A percentile compares a stretch with the other conserved stretches of the same genome.
Evolutionary conservation across 108 stramenopile species (phyloP).

Genomic region (Nitzschia inconspicua): DNA sequence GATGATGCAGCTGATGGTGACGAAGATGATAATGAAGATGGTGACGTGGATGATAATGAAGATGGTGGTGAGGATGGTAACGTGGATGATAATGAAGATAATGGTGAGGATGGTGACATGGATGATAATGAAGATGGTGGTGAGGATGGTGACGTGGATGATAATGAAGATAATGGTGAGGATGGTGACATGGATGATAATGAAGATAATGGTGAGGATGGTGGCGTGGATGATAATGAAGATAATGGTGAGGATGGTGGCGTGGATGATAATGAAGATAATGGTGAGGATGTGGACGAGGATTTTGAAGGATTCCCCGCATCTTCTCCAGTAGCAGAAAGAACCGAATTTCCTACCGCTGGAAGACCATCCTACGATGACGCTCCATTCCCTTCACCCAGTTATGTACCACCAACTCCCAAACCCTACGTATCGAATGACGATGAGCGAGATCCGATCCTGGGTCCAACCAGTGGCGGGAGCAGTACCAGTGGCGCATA

Average conservation of each 20-base stretch:
- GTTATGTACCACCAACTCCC: slow-evolving; percentile 2
- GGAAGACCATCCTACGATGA: neutral
- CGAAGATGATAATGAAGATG: slow-evolving; percentile 1
- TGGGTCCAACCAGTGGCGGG: too few relatives aligned
- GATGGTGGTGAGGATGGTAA: neutral
- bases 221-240: neutral
- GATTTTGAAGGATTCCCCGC: too few relatives aligned
- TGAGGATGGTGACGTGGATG: neutral
- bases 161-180: too few relatives aligned
- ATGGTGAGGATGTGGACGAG: too few relatives aligned
- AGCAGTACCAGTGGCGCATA: too few relatives aligned
- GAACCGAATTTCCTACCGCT: neutral
- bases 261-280: neutral
- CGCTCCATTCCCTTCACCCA: neutral
- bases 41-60: neutral
- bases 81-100: neutral
- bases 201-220: neutral
- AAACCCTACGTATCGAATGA: slow-evolving; percentile 23
- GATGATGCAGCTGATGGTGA: slow-evolving; percentile 2
- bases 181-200: too few relatives aligned
- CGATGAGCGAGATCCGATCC: too few relatives aligned
- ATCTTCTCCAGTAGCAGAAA: too few relatives aligned
- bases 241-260: neutral
- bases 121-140: slow-evolving; percentile 2
- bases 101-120: neutral